Evolutionary conservation across 495 filamentous ascomycete genomes (phyloP), one percentile per base, ranked within the genome.

Genomic region (Annulohypoxylon stygium): DNA sequence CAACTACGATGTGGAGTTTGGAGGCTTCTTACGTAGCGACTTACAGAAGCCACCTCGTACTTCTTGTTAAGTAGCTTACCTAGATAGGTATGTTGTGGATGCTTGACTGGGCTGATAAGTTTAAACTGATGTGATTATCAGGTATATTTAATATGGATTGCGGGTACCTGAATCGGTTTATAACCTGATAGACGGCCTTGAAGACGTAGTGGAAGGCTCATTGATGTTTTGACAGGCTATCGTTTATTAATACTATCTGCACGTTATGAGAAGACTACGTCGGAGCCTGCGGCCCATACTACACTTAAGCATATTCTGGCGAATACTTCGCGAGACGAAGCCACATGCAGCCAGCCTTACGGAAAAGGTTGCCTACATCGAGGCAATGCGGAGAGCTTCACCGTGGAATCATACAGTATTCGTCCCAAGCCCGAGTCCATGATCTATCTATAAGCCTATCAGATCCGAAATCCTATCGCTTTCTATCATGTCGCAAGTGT

Each of bases 161-260:
- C 67, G 72, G 67, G 64, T 75, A 75, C 63, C 72, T 75, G 72
- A 65, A 37, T 70, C 30, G 43, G 64, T 14, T 18, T 14, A 70
- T 67, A 58, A 41, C 61, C 34, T 43, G 30, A 58, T 45, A 47
- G 9, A 37, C n/a, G 25, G 54, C 50, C 14, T 16, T 18, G 37
- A 45, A 50, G 54, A 55, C 37, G 55, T 7, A 3, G 54, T 54
- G 55, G 33, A 53, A n/a, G 14, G 10, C 41, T n/a, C 33, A 23
- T 60, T 43, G 39, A 61, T 36, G 7, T 20, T 61, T 14, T 37
- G 26, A 58, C 48, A 67, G 62, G 67, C 10, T 43, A 20, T 39
- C 47, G 12, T 26, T 26, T 48, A 71, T 37, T 20, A 25, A 39
- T 16, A 20, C 26, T 70, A 70, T 34, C 60, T 53, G 51, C 53